Percentiles rank a stretch among this genome's conserved stretches.
phyloP scores from a whole-genome alignment of 176 grass and related monocot species.

The Cenchrus fungigraminus region DNA sequence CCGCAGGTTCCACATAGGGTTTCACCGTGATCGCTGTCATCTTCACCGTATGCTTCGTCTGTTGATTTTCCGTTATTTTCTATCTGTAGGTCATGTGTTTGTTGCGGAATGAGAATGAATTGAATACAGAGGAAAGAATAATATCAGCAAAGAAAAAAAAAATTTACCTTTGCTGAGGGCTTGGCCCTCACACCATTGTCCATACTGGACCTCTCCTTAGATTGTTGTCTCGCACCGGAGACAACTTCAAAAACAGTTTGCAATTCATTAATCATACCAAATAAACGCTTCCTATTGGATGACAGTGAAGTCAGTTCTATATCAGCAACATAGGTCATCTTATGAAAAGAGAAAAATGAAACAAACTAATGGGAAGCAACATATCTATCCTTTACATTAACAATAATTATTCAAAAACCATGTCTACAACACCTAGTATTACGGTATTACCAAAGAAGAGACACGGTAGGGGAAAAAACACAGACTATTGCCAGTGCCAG shows the following conservation, averaged over 20 bases:
- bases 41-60: slow-evolving; percentile 54
- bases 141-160: background rate
- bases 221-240: slow-evolving; percentile 47
- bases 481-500: background rate
- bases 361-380: background rate
- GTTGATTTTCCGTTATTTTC: slow-evolving; percentile 50
- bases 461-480: background rate
- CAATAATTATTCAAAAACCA: too few relatives aligned
- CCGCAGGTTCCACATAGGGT: slow-evolving; percentile 69
- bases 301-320: slow-evolving; percentile 7
- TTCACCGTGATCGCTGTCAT: slow-evolving; percentile 71
- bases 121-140: background rate
- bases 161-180: slow-evolving; percentile 54
- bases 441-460: background rate
- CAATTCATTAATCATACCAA: slow-evolving; percentile 80
- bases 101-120: slow-evolving; percentile 5
- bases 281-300: slow-evolving; percentile 68
- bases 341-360: background rate
- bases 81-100: slow-evolving; percentile 42
- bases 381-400: background rate
- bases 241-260: slow-evolving; percentile 83
- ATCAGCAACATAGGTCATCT: slow-evolving; percentile 2
- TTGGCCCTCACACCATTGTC: slow-evolving; percentile 69
- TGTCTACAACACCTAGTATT: too few relatives aligned
- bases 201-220: slow-evolving; percentile 56